Base-by-base conservation (phyloP, 768 basidiomycete species). In the Rhodocollybia butyracea region DNA sequence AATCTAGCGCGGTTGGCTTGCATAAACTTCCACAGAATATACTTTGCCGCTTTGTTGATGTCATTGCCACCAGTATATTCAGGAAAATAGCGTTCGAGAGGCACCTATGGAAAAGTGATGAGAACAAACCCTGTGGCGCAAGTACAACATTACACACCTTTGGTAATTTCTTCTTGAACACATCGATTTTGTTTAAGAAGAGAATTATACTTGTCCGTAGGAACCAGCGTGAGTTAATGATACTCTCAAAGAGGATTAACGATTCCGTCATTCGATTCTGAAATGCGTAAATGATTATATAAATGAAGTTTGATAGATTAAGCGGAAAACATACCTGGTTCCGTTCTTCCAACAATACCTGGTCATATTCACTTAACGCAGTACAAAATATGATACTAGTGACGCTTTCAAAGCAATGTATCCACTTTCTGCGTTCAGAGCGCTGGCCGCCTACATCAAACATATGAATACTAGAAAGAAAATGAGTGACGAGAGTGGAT, bases 11-110 rank as follows among this genome's bases (percentile, higher is more conserved):
- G 73, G 61, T 95, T 96, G 54, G 89, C 87, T 69, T 96, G 91
- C 79, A 94, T 94, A 63, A 96, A 98, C 63, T 89, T 76, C 94
- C 93, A 97, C 34, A 98, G 74, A 51, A 98, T 94, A 60, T 92
- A 96, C 62, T 94, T 94, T 0, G 94, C 92, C 2, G 92, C 93
- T 69, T 95, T 95, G 74, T 93, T 94, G 68, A 95, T 90, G 63
- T 95, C 91, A 3, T 85, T 70, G 3, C 92, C 92, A 30, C 91
- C 91, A 0, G 89, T 89, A 68, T 95, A 95, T 64, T 94, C 93
- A 3, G 91, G 84, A 68, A 94, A 94, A 67, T 88, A 88, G 40
- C 75, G 73, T 58, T 89, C 87, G n/a, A 92, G 69, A 3, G 88
- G 88, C 0, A 88, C 81, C 56, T 57, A 32, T n/a, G 15, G 38